Evolutionary conservation across 2,329 filamentous ascomycete species (phyloP), one percentile per base, ranked within the genome.

Genomic region (Ophiosphaerella herpotricha): DNA sequence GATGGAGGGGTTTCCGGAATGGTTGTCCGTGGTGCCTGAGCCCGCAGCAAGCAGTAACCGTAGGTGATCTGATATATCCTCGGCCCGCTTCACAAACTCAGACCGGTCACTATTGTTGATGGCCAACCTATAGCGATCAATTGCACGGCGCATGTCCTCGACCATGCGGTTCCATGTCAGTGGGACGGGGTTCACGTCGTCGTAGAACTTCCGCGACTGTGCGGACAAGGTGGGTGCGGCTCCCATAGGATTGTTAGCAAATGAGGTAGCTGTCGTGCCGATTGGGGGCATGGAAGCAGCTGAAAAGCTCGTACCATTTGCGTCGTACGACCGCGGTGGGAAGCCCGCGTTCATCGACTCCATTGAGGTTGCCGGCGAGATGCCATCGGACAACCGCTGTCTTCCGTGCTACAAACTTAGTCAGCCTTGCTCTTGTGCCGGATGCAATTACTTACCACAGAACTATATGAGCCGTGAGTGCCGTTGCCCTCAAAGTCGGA

Each of bases 1-100:
- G 66, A 99, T 97, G n/a, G 94, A 97, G 4, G 94, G 94, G 62
- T 97, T 96, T 36, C 94, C 94, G 16, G 94, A 97, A 72, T 99
- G 94, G 68, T 99, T 99, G 75, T 99, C 94, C 0, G 94, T 99
- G 1, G 94, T 99, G 47, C 93, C 91, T 31, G 94, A 99, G 7
- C 92, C 94, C 47, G 94, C 94, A 26, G 92, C 92, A n/a, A 99
- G 84, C 7, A 99, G 83, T 58, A 97, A 81, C 47, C 94, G 89
- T 48, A 99, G 80, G 71, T 99, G 93, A 71, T 99, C 94, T 5
- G 94, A 97, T 44, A 99, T 97, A 69, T 99, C 93, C 74, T 99
- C 94, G n/a, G 94, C 94, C 55, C 89, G 85, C 50, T 88, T 87
- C 23, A 97, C 94, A 72, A 96, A 97, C 69, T 97, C 91, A 2